Conservation (phyloP, 768 basidiomycete genomes). For the Lactarius pseudohatsudake region DNA sequence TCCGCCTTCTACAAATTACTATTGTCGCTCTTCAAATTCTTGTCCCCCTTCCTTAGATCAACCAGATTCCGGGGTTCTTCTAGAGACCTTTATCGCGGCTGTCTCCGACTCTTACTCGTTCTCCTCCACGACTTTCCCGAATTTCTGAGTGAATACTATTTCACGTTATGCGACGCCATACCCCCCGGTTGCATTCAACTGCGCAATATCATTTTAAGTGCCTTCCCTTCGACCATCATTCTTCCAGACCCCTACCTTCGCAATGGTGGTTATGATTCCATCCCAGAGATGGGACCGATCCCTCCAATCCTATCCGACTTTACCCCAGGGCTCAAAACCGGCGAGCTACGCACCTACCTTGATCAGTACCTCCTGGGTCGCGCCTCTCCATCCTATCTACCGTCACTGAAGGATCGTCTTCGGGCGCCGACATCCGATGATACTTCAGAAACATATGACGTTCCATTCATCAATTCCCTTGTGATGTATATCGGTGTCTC, state of each 20-base stretch:
- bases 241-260: slow-evolving; percentile 88
- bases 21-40: slow-evolving; percentile 92
- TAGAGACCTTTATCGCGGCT: slow-evolving; percentile 86
- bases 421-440: slow-evolving; percentile 49
- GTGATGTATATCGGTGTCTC: slow-evolving; percentile 97
- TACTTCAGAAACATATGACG: slow-evolving; percentile 69
- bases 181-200: slow-evolving; percentile 93
- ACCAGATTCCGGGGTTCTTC: slow-evolving; percentile 78
- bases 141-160: slow-evolving; percentile 95
- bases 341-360: slow-evolving; percentile 74
- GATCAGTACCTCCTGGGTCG: slow-evolving; percentile 85
- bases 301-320: slow-evolving; percentile 93
- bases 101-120: slow-evolving; percentile 87
- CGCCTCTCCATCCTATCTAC: slow-evolving; percentile 66
- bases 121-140: slow-evolving; percentile 99
- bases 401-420: slow-evolving; percentile 79
- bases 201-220: slow-evolving; percentile 93
- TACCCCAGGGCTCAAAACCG: slow-evolving; percentile 73
- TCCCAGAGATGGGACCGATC: slow-evolving; percentile 89
- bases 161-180: slow-evolving; percentile 91
- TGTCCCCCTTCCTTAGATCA: slow-evolving; percentile 85
- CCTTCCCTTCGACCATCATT: slow-evolving; percentile 79
- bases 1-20: slow-evolving; percentile 93
- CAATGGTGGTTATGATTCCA: slow-evolving; percentile 67
- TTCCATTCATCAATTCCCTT: slow-evolving; percentile 87